Evolutionary conservation across 306 rosid genomes (phyloP).

Genomic region (Vachellia pachyceras): DNA sequence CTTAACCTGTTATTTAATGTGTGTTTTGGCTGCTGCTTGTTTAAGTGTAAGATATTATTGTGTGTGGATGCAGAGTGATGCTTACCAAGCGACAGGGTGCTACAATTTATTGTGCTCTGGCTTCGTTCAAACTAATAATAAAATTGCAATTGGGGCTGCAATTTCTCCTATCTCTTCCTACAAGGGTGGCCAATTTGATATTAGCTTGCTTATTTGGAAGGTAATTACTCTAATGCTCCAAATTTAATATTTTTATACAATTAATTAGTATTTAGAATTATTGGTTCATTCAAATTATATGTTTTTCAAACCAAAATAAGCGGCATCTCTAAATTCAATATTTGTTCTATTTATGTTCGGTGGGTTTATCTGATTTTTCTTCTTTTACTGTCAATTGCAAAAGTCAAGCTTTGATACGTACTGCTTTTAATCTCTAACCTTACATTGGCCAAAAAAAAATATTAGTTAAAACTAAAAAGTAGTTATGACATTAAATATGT

Average conservation of each 20-base stretch:
- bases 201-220: conserved; percentile 86
- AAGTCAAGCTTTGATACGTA: conserved; percentile 44
- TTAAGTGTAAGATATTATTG: conserved; percentile 24
- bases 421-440: not conserved
- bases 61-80: conserved; percentile 62
- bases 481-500: not conserved
- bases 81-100: conserved; percentile 83
- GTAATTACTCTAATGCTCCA: conserved; percentile 39
- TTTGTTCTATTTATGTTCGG: not conserved
- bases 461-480: not conserved
- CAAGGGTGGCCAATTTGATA: conserved; percentile 73
- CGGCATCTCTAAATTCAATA: not conserved
- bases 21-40: not conserved
- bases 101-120: conserved; percentile 83
- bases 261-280: not conserved
- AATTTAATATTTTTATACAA: not conserved
- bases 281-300: not conserved
- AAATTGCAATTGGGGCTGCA: conserved; percentile 80
- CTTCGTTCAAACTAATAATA: conserved; percentile 74
- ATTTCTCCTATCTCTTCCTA: conserved; percentile 75
- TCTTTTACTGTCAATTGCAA: conserved; percentile 29
- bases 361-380: not conserved
- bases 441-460: no score
- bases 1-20: not conserved
- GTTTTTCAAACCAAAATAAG: not conserved